These are phyloP conservation scores for Macadamia tetraphylla DNA, from an alignment of 164 flowering plant species.

Conservation along the genomic window DNA sequence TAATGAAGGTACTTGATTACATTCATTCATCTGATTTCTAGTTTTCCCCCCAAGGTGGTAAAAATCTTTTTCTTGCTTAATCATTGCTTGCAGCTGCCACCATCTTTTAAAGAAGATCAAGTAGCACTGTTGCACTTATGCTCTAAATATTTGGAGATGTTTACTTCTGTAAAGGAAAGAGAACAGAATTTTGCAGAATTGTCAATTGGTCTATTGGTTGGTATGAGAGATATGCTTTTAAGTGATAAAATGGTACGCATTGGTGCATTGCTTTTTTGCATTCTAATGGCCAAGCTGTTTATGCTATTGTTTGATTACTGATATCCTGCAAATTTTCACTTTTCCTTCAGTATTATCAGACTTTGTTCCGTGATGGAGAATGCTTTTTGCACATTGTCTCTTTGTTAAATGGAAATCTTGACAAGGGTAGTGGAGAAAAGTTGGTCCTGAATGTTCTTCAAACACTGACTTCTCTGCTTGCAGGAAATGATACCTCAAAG, in stretches of 20 bases:
- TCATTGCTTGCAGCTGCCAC: slow-evolving; percentile 43
- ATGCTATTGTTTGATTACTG: slow-evolving; percentile 1
- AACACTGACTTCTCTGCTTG: slow-evolving; percentile 74
- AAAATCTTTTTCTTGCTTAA: slow-evolving; percentile 4
- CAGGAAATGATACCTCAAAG: slow-evolving; percentile 79
- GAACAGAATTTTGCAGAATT: slow-evolving; percentile 56
- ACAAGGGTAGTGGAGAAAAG: slow-evolving; percentile 61
- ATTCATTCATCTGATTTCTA: slow-evolving; percentile 2
- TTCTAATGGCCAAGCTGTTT: background rate
- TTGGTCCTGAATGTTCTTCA: slow-evolving; percentile 79
- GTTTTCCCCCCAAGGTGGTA: background rate
- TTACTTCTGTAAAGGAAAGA: slow-evolving; percentile 75
- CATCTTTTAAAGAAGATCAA: slow-evolving; percentile 56
- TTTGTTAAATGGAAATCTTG: slow-evolving; percentile 78
- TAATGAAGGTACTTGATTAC: slow-evolving; percentile 66
- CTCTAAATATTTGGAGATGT: slow-evolving; percentile 80
- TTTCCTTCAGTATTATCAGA: slow-evolving; percentile 72
- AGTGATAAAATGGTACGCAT: slow-evolving; percentile 55
- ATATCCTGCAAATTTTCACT: slow-evolving; percentile 12
- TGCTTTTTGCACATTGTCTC: slow-evolving; percentile 97
- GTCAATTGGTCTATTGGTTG: slow-evolving; percentile 72
- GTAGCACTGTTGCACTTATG: slow-evolving; percentile 66
- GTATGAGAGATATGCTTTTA: slow-evolving; percentile 72
- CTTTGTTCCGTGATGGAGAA: slow-evolving; percentile 85
- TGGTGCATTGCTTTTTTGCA: background rate